Evolutionary conservation across 345 rosid species (phyloP).

Genomic region (Eucalyptus sp.): DNA sequence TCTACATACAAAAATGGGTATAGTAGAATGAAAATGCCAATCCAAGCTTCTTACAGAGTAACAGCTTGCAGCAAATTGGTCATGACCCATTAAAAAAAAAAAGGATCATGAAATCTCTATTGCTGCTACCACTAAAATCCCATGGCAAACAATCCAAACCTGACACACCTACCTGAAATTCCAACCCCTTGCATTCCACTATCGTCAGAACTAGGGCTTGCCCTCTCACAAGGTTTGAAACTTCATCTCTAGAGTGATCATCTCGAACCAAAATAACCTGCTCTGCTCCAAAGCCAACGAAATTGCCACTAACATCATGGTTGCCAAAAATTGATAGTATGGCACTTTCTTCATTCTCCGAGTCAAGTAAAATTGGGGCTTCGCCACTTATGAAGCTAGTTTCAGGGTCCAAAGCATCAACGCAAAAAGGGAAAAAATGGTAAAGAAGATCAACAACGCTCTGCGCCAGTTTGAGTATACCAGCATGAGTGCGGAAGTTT

Average conservation of each 20-base stretch:
- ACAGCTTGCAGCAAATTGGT: too few relatives aligned
- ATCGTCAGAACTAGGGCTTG: not conserved
- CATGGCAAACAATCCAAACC: too few relatives aligned
- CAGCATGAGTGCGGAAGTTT: constrained; percentile 43
- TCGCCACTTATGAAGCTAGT: constrained; percentile 31
- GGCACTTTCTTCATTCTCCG: constrained; percentile 14
- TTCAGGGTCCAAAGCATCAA: constrained; percentile 25
- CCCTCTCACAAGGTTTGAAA: not conserved
- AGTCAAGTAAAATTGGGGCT: constrained; percentile 29
- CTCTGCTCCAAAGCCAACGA: not conserved
- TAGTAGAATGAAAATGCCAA: too few relatives aligned
- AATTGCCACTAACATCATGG: not conserved
- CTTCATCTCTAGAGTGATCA: not conserved
- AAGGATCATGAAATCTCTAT: too few relatives aligned
- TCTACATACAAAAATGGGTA: too few relatives aligned
- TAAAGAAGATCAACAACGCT: constrained; percentile 40
- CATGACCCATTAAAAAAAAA: too few relatives aligned
- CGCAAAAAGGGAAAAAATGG: constrained; percentile 18
- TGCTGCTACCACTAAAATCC: too few relatives aligned
- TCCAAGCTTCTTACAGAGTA: too few relatives aligned
- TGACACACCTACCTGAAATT: not conserved
- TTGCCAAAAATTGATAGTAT: not conserved
- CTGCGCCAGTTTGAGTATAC: constrained; percentile 36
- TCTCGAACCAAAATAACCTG: constrained; percentile 2
- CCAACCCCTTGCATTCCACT: constrained; percentile 1